These are phyloP conservation scores for Ophiostoma sp. DNA, from an alignment of 2,329 filamentous ascomycete species.

Conservation along the genomic window DNA sequence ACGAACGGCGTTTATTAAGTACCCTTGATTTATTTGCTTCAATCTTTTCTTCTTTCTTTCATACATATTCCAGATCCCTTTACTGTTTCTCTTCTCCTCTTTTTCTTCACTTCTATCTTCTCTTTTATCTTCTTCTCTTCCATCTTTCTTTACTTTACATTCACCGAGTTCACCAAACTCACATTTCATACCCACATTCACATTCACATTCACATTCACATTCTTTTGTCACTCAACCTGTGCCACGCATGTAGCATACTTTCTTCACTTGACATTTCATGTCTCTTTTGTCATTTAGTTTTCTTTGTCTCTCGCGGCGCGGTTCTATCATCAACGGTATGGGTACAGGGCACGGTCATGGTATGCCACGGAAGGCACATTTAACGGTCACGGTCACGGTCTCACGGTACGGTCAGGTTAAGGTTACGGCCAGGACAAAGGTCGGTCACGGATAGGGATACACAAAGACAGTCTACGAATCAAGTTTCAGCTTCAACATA, in stretches of 20 bases:
- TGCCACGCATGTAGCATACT: not conserved
- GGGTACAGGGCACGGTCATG: not conserved
- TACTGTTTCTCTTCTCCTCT: not conserved
- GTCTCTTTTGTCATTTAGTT: not conserved
- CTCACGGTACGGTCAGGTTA: not conserved
- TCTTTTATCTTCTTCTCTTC: no score
- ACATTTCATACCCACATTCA: no score
- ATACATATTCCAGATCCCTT: not conserved
- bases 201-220: no score
- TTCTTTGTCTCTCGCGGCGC: not conserved
- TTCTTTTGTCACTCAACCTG: not conserved
- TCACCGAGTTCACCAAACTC: no score
- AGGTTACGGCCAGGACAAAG: not conserved
- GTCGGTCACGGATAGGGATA: not conserved
- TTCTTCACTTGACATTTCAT: not conserved
- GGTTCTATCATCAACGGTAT: not conserved
- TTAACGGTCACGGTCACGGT: not conserved
- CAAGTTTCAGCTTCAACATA: not conserved
- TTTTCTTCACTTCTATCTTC: not conserved
- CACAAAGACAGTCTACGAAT: not conserved
- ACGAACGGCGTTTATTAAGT: not conserved
- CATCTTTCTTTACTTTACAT: no score
- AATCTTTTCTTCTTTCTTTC: not conserved
- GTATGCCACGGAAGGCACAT: not conserved
- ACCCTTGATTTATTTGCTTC: not conserved